Base-by-base conservation (phyloP, 2,329 filamentous ascomycete species). In the Graphiopsis chlorocephala region DNA sequence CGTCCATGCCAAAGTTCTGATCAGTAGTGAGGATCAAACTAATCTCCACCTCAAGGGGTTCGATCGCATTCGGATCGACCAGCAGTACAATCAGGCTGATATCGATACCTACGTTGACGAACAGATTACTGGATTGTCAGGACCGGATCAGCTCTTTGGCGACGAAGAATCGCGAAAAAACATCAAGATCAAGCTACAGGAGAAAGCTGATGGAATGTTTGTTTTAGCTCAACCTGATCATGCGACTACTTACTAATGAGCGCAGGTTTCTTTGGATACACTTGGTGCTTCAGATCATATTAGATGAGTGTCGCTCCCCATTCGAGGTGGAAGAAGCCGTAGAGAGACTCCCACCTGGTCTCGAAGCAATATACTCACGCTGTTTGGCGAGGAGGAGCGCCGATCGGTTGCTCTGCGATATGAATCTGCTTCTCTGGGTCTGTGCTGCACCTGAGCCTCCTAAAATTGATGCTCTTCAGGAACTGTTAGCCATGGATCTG, bases 291-390 rank as follows among this genome's bases (percentile, higher is more conserved):
- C 53, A 33, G 29, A 33, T 57, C 53, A 29, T 57, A 23, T 35
- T 57, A 29, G 28, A 57, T 23, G 53, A 57, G 20, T 57, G 53
- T 57, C 12, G 20, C 29, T 23, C 53, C 5, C 53, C 28, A 12
- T 29, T 20, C 53, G 53, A 29, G 53, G 26, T 57, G 53, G 29
- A 57, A 33, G n/a, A 29, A 29, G 53, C 53, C 53, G 28, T 57
- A 23, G 29, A 35, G 29, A 29, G 28, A 14, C 53, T 57, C 53
- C 53, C 53, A 35, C 20, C 28, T 29, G 28, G 17, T 20, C 53
- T 57, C 11, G 53, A 57, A 57, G 53, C 28, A 28, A 20, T 57
- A 20, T 57, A 57, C 53, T 31, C 28, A 57, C 53, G 53, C 53
- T 35, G n/a, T 35, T 57, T 35, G 28, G 28, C 53, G 20, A 57